Base-by-base conservation (phyloP, 225 moss, liverwort and hornwort species). In the Pseudisothecium myosuroides region DNA sequence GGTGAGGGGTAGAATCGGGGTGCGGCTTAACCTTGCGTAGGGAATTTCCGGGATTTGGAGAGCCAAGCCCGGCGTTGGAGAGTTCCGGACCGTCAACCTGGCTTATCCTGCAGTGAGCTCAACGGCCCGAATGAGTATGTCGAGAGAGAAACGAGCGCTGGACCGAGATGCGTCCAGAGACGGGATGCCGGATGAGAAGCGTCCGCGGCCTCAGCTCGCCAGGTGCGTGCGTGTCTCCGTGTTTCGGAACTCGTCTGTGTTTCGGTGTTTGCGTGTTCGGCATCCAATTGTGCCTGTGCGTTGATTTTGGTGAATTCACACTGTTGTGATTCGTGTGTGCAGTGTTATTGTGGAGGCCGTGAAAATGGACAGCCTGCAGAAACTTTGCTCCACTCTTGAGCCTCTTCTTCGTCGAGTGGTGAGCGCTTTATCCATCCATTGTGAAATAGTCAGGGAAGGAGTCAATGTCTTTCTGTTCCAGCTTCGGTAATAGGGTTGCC, bases 121-220 rank as follows among this genome's bases (percentile, higher is more conserved):
- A 67, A 92, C 89, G 52, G 74, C 91, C 56, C 79, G 92, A 81
- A 90, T 86, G 88, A 86, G 83, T 69, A 96, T 96, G 96, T 88
- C 92, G 55, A 95, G 94, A 81, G 95, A 96, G 85, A 96, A 97
- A 86, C 92, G 96, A 28, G 93, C 97, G 24, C 80, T 95, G 62
- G 96, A 97, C 86, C 92, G 94, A 83, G 95, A 95, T 89, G 90
- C 78, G 17, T 64, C 92, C 13, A 81, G 71, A 71, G 95, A 97
- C 24, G 96, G 92, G 80, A 93, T 93, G 95, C 96, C 95, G 7
- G 97, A 95, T 5, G 97, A 96, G 83, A 97, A 97, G 85, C 88
- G 97, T 5, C 94, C 65, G 52, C 95, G 96, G 7, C 96, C 96
- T 31, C 93, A 93, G 59, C 92, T 97, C 39, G 94, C 94, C 54